Evolutionary conservation across 805 yeast species (phyloP).

Genomic region (Metschnikowia henanensis): DNA sequence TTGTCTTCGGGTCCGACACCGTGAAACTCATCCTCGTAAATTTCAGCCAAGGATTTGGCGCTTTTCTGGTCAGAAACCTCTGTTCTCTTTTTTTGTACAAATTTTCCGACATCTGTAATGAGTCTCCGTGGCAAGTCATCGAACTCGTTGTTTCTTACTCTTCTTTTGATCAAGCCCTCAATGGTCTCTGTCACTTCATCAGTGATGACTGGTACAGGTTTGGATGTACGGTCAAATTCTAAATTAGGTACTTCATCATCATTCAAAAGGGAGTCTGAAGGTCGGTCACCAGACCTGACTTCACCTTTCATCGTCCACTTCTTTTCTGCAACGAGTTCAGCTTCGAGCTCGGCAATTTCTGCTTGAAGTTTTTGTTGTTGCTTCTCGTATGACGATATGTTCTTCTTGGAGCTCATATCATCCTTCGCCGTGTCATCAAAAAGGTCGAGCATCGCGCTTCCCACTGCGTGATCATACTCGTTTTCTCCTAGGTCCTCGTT

Average conservation of each 20-base stretch:
- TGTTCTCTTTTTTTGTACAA: slow-evolving; percentile 45
- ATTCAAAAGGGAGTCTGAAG: slow-evolving; percentile 77
- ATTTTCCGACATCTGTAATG: slow-evolving; percentile 63
- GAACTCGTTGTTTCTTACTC: slow-evolving; percentile 73
- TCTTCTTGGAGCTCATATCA: slow-evolving; percentile 23
- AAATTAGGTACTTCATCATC: slow-evolving; percentile 56
- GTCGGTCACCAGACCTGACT: slow-evolving; percentile 77
- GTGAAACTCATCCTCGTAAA: slow-evolving; percentile 84
- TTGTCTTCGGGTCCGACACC: slow-evolving; percentile 45
- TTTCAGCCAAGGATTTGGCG: slow-evolving; percentile 82
- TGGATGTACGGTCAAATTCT: slow-evolving; percentile 90
- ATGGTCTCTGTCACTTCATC: slow-evolving; percentile 81
- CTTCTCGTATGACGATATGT: slow-evolving; percentile 74
- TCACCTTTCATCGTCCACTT: slow-evolving; percentile 96
- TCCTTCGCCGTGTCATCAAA: slow-evolving; percentile 42
- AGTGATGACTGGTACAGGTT: slow-evolving; percentile 95
- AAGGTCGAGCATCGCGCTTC: slow-evolving; percentile 61
- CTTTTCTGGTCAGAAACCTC: slow-evolving; percentile 86
- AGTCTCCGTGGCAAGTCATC: slow-evolving; percentile 82
- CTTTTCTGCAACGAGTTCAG: slow-evolving; percentile 86
- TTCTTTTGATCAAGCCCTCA: slow-evolving; percentile 84
- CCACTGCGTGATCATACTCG: slow-evolving; percentile 61
- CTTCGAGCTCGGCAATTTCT: slow-evolving; percentile 79
- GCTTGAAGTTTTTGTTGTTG: slow-evolving; percentile 75
- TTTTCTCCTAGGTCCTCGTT: slow-evolving; percentile 47